Evolutionary conservation across 163 green algal genomes (phyloP).

Genomic region (Coccomyxa subellipsoidea): DNA sequence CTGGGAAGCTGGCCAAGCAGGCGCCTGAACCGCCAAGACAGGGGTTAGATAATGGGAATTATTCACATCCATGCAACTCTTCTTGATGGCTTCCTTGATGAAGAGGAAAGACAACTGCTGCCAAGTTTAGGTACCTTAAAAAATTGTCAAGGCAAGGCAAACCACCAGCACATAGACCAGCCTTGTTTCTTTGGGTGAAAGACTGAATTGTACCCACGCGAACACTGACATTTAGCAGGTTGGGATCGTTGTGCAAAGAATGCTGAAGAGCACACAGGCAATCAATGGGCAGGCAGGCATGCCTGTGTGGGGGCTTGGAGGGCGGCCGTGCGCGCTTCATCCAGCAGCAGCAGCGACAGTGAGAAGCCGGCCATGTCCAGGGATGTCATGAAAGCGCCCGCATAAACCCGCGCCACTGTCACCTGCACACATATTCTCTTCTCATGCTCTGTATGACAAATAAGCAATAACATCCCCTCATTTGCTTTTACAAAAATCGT

Average conservation of each 20-base stretch:
- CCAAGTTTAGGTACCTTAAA: too few species aligned
- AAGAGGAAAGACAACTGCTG: too few species aligned
- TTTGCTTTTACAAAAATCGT: too few species aligned
- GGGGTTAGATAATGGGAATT: slow-evolving; percentile 43
- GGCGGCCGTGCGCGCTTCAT: slow-evolving; percentile 36
- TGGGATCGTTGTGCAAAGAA: too few species aligned
- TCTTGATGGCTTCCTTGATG: slow-evolving; percentile 72
- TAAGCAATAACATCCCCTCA: too few species aligned
- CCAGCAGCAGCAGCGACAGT: slow-evolving; percentile 54
- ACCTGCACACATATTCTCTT: slow-evolving; percentile 36
- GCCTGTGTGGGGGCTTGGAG: slow-evolving; percentile 58
- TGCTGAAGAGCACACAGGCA: too few species aligned
- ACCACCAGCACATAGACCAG: too few species aligned
- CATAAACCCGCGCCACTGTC: slow-evolving; percentile 49
- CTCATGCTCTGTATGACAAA: too few species aligned
- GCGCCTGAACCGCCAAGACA: slow-evolving; percentile 40
- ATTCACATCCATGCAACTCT: slow-evolving; percentile 51
- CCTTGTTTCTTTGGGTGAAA: too few species aligned
- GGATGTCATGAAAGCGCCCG: slow-evolving; percentile 73
- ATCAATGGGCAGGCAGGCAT: neutral
- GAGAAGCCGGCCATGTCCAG: slow-evolving; percentile 81
- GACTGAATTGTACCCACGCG: too few species aligned
- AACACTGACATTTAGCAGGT: too few species aligned
- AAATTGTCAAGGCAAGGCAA: too few species aligned
- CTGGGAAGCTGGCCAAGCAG: neutral